phyloP scores from a whole-genome alignment of 768 basidiomycete species.

The Gloeostereum incarnatum region DNA sequence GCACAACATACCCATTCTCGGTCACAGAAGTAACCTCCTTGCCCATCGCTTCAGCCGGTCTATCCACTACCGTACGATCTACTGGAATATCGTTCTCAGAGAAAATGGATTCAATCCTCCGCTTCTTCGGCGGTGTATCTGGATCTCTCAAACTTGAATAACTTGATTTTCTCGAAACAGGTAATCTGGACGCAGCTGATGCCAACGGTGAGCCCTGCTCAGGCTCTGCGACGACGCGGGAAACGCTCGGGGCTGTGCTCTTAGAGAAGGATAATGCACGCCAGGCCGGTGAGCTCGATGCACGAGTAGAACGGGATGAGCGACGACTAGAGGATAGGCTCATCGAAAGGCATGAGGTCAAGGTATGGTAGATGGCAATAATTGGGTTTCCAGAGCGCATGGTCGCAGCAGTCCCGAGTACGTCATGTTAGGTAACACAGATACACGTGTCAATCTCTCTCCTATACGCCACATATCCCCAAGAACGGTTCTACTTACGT shows the following conservation, averaged over 20 bases:
- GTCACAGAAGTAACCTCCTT: too few species aligned
- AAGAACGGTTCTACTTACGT: too few species aligned
- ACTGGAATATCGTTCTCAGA: background rate
- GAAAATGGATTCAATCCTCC: background rate
- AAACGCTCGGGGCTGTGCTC: slow-evolving; percentile 6
- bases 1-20: too few species aligned
- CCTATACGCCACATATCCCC: too few species aligned
- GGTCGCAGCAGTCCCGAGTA: too few species aligned
- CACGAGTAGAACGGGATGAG: slow-evolving; percentile 5
- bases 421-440: too few species aligned
- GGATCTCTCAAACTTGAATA: background rate
- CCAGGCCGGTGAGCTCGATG: slow-evolving; percentile 5
- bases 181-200: slow-evolving; percentile 1
- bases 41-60: slow-evolving; percentile 1
- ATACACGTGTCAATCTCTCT: too few species aligned
- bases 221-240: slow-evolving; percentile 5
- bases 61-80: background rate
- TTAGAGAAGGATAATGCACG: slow-evolving; percentile 4
- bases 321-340: slow-evolving; percentile 4
- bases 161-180: slow-evolving; percentile 1
- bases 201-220: slow-evolving; percentile 2
- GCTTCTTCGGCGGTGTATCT: background rate
- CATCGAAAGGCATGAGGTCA: too few species aligned
- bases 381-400: too few species aligned
- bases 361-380: too few species aligned